phyloP scores from a whole-genome alignment of 805 yeast species.

The Torulaspora microellipsoides region DNA sequence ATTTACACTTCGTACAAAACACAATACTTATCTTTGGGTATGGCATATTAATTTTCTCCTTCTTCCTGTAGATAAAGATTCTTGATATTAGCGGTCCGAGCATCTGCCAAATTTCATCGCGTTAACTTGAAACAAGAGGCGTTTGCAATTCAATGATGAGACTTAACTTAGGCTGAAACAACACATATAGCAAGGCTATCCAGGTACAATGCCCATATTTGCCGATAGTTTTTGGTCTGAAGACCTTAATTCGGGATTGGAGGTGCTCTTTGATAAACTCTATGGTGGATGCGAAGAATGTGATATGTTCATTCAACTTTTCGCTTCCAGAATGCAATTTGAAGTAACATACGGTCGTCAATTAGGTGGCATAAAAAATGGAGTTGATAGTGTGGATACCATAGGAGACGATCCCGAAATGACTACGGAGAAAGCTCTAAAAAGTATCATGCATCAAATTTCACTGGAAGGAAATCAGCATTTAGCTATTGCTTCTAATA shows the following conservation, averaged over 20 bases:
- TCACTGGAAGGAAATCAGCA: slow-evolving; percentile 60
- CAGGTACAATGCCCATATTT: slow-evolving; percentile 44
- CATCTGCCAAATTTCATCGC: too few species aligned
- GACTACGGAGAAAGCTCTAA: slow-evolving; percentile 39
- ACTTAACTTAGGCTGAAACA: too few species aligned
- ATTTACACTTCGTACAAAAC: slow-evolving; percentile 79
- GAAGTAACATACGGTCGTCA: slow-evolving; percentile 63
- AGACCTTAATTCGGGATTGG: slow-evolving; percentile 55
- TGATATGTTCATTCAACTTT: slow-evolving; percentile 59
- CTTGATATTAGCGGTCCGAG: too few species aligned
- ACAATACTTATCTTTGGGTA: slow-evolving; percentile 64
- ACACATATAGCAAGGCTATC: too few species aligned
- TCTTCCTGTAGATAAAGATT: too few species aligned
- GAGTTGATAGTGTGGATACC: slow-evolving; percentile 20
- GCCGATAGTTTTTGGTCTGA: slow-evolving; percentile 75
- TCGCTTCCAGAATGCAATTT: slow-evolving; percentile 65
- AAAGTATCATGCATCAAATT: slow-evolving; percentile 47
- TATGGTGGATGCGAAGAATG: slow-evolving; percentile 66
- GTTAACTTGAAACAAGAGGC: too few species aligned
- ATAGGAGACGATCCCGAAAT: slow-evolving; percentile 32
- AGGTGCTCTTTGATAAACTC: slow-evolving; percentile 47
- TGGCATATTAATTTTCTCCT: slow-evolving; percentile 14
- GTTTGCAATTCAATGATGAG: too few species aligned
- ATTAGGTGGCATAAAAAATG: slow-evolving; percentile 32
- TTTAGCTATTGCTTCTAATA: slow-evolving; percentile 59